Percentiles rank a stretch among this genome's conserved stretches.
These are phyloP conservation scores for Spergularia marina DNA, from an alignment of 148 eudicot species.

Conservation along the genomic window DNA sequence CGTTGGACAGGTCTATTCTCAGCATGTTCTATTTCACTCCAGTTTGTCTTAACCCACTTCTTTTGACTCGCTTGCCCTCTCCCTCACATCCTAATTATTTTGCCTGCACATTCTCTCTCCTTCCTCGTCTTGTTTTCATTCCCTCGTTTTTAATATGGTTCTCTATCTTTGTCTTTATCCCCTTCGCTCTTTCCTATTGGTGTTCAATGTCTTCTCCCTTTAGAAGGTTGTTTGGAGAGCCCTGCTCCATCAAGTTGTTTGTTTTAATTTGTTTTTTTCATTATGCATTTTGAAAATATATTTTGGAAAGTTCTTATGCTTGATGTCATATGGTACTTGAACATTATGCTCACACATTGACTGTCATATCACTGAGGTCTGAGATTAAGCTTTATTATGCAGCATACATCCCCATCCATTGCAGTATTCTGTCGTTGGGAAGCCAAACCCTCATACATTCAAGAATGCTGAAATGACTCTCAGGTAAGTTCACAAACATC, in stretches of 20 bases:
- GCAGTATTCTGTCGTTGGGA: constrained; percentile 78
- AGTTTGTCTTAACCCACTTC: too few species aligned
- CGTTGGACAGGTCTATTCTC: too few species aligned
- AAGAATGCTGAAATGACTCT: constrained; percentile 68
- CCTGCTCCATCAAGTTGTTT: background rate
- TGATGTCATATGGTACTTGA: background rate
- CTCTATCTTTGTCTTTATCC: too few species aligned
- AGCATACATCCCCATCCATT: constrained; percentile 76
- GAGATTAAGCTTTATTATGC: constrained; percentile 27
- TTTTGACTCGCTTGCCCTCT: too few species aligned
- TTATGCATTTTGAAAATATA: background rate
- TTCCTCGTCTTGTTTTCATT: too few species aligned
- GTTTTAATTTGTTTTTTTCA: background rate
- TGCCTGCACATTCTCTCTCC: too few species aligned
- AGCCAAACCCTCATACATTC: constrained; percentile 78
- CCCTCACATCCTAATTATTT: too few species aligned
- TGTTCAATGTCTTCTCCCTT: too few species aligned
- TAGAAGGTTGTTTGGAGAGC: background rate
- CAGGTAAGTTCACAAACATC: constrained; percentile 28
- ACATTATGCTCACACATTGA: background rate
- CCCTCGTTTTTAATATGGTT: too few species aligned
- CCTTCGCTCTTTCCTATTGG: too few species aligned
- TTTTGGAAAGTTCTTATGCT: constrained; percentile 7
- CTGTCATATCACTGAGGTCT: background rate
- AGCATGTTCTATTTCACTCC: too few species aligned